These are phyloP conservation scores for Pichia kudriavzevii DNA, from an alignment of 1,139 yeast species.

Conservation along the genomic window DNA sequence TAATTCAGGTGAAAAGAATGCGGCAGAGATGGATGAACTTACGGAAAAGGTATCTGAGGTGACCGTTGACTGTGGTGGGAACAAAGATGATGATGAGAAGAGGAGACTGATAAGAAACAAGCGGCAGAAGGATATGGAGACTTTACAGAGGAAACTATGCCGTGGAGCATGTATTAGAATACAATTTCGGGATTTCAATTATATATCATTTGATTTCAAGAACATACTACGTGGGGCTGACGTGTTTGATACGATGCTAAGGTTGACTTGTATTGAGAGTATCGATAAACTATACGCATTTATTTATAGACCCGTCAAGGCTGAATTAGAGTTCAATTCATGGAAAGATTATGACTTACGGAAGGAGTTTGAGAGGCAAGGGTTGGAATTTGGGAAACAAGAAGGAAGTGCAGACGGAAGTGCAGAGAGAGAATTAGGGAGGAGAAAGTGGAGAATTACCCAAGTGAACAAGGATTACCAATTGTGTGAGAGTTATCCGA, in stretches of 20 bases:
- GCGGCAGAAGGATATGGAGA: constrained; percentile 4
- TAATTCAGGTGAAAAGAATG: neutral
- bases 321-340: constrained; percentile 49
- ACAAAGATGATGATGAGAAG: constrained; percentile 5
- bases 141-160: constrained; percentile 30
- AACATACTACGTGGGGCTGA: constrained; percentile 56
- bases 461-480: constrained; percentile 55
- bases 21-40: neutral
- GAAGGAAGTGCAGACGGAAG: constrained; percentile 1
- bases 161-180: constrained; percentile 55
- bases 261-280: constrained; percentile 50
- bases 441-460: constrained; percentile 58
- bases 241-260: constrained; percentile 65
- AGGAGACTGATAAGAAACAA: too few relatives aligned
- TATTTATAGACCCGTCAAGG: constrained; percentile 50
- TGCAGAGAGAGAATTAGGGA: constrained; percentile 10
- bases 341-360: constrained; percentile 66
- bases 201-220: constrained; percentile 65
- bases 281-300: constrained; percentile 64
- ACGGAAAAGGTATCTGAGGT: constrained; percentile 1
- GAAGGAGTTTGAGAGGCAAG: constrained; percentile 63
- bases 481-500: constrained; percentile 75
- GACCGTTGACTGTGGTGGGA: constrained; percentile 3
- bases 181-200: constrained; percentile 83
- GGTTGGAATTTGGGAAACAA: constrained; percentile 31